phyloP scores from a whole-genome alignment of 352 stramenopile species.

The Phytophthora pluvialis region DNA sequence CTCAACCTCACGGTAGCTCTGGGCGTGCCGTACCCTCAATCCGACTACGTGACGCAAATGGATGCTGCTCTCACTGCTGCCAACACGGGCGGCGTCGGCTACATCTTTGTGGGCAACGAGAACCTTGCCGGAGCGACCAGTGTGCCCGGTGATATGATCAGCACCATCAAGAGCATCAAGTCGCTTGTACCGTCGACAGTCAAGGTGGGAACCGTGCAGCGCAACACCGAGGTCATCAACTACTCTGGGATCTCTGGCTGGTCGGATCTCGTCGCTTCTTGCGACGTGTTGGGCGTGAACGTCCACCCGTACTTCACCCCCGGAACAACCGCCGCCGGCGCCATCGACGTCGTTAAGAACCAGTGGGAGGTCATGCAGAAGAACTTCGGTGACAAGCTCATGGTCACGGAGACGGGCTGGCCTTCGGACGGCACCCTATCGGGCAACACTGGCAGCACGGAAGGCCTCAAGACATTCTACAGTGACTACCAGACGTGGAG shows the following conservation, averaged over 20 bases:
- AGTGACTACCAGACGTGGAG: constrained; percentile 61
- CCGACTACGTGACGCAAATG: constrained; percentile 46
- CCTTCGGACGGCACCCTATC: constrained; percentile 37
- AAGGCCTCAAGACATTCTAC: constrained; percentile 45
- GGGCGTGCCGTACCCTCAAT: constrained; percentile 53
- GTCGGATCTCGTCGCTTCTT: constrained; percentile 37
- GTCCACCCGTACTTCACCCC: constrained; percentile 57
- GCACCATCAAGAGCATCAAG: constrained; percentile 53
- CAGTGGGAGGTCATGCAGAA: constrained; percentile 43
- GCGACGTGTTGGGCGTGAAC: constrained; percentile 63
- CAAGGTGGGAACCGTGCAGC: constrained; percentile 72
- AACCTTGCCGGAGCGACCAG: constrained; percentile 41
- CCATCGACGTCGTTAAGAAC: constrained; percentile 45
- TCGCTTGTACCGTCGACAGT: constrained; percentile 43
- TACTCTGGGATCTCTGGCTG: constrained; percentile 31
- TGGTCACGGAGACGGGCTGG: constrained; percentile 63
- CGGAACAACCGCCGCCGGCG: constrained; percentile 27
- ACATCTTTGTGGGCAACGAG: constrained; percentile 76
- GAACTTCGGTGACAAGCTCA: constrained; percentile 49
- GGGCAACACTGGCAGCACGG: constrained; percentile 36
- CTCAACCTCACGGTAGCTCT: constrained; percentile 47
- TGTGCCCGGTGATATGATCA: constrained; percentile 44
- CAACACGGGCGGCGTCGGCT: constrained; percentile 46
- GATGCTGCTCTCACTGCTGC: constrained; percentile 44
- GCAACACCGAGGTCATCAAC: constrained; percentile 61